Percentiles rank a stretch among this genome's conserved stretches.
phyloP scores from a whole-genome alignment of 2,329 filamentous ascomycete genomes.

The Cyphellophora attinorum region DNA sequence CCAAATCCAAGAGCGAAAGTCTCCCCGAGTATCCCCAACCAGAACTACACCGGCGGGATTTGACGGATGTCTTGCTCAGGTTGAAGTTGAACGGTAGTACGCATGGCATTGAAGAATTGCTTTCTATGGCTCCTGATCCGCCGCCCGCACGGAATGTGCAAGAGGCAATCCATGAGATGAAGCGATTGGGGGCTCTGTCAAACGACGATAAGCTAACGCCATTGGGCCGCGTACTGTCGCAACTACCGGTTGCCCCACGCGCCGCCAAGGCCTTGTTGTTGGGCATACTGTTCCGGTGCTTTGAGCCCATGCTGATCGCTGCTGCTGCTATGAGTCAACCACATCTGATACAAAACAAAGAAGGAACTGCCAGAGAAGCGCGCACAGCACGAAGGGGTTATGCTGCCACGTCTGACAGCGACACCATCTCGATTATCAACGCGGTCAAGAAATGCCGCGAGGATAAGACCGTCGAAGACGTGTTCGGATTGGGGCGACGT shows the following conservation, averaged over 20 bases:
- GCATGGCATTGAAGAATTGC: slow-evolving; percentile 1
- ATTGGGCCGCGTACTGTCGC: slow-evolving; percentile 74
- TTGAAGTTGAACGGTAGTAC: slow-evolving; percentile 85
- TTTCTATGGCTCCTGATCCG: slow-evolving; percentile 74
- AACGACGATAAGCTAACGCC: slow-evolving; percentile 72
- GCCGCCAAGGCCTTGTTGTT: slow-evolving; percentile 85
- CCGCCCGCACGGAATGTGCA: slow-evolving; percentile 86
- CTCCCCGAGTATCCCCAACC: slow-evolving; percentile 77
- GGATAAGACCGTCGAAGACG: slow-evolving; percentile 1
- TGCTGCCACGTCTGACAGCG: slow-evolving; percentile 7
- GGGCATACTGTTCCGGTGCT: slow-evolving; percentile 76
- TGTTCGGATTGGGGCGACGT: background rate
- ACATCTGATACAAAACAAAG: slow-evolving; percentile 7
- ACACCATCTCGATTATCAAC: slow-evolving; percentile 9
- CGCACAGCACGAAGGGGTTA: too few species aligned
- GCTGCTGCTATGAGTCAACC: too few species aligned
- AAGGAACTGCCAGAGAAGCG: slow-evolving; percentile 4
- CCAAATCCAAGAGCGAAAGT: slow-evolving; percentile 72
- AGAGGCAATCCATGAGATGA: slow-evolving; percentile 78
- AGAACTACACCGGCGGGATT: slow-evolving; percentile 84
- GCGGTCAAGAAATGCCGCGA: slow-evolving; percentile 11
- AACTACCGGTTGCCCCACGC: slow-evolving; percentile 84
- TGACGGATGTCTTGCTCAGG: slow-evolving; percentile 87
- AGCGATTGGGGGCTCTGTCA: slow-evolving; percentile 85
- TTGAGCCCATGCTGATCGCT: slow-evolving; percentile 84